Conservation (phyloP, 257 asterid species). For the Anisodus tanguticus region DNA sequence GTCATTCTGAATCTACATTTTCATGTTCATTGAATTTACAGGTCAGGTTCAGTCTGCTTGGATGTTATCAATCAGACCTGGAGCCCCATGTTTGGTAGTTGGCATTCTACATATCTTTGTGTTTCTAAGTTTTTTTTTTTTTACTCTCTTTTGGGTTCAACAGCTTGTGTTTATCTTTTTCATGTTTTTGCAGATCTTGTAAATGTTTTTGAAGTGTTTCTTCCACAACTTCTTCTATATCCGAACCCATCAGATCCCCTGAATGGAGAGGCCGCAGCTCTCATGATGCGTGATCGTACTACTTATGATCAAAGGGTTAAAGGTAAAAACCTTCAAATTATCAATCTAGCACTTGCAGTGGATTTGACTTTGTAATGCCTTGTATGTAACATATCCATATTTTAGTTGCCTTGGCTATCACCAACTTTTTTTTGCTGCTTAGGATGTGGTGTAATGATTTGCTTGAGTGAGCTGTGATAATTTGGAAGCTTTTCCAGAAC, state of each 20-base stretch:
- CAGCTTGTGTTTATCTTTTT: constrained; percentile 13
- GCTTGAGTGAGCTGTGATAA: constrained; percentile 1
- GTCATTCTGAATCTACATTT: neutral
- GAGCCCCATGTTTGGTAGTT: constrained; percentile 95
- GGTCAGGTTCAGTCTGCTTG: constrained; percentile 95
- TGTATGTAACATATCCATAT: neutral
- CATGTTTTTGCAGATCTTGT: constrained; percentile 65
- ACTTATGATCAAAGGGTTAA: constrained; percentile 76
- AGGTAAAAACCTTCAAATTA: constrained; percentile 54
- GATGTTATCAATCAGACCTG: constrained; percentile 94
- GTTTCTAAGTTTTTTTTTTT: neutral
- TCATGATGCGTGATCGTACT: constrained; percentile 81
- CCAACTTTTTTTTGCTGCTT: neutral
- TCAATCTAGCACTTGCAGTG: constrained; percentile 16
- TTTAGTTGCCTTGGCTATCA: neutral
- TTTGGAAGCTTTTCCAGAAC: neutral
- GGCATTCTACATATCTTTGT: neutral
- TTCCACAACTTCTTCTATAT: constrained; percentile 90
- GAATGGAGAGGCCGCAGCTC: constrained; percentile 93
- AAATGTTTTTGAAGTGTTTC: constrained; percentile 91
- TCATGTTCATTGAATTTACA: constrained; percentile 38
- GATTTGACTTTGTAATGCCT: neutral
- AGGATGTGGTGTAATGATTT: neutral
- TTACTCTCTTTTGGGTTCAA: constrained; percentile 11
- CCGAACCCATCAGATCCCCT: constrained; percentile 93